These are phyloP conservation scores for Pleodorina starrii DNA, from an alignment of 139 green algal species.

Conservation along the genomic window DNA sequence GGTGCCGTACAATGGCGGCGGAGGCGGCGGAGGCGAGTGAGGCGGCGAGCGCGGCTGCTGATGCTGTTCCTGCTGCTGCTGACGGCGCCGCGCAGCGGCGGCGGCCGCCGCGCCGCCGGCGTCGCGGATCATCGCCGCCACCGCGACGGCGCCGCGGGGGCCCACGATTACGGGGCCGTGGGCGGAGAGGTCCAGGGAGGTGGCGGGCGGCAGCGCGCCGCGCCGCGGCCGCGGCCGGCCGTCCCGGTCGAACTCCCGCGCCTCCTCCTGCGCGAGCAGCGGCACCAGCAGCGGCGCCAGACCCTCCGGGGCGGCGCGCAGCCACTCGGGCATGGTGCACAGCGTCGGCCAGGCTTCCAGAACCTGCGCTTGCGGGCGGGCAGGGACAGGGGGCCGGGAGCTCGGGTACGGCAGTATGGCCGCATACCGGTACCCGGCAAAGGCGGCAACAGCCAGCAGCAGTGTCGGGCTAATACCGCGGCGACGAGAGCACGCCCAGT, in stretches of 20 bases:
- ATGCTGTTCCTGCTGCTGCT: neutral
- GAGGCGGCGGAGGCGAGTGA: neutral
- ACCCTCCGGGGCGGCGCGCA: neutral
- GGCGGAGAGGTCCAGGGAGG: slow-evolving; percentile 14
- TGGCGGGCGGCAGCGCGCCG: neutral
- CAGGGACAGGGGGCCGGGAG: neutral
- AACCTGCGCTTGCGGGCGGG: neutral
- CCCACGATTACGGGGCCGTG: slow-evolving; percentile 40
- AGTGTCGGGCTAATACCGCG: too few species aligned
- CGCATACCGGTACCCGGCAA: too few species aligned
- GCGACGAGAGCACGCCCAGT: too few species aligned
- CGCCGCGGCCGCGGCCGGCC: slow-evolving; percentile 15
- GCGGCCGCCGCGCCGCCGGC: neutral
- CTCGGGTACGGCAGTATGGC: too few species aligned
- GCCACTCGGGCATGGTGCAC: slow-evolving; percentile 42
- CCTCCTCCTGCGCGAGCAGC: slow-evolving; percentile 29
- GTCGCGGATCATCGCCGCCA: slow-evolving; percentile 17
- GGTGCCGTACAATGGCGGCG: slow-evolving; percentile 2
- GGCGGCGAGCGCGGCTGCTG: neutral
- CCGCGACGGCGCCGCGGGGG: neutral
- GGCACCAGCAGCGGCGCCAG: slow-evolving; percentile 38
- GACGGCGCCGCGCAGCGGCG: neutral
- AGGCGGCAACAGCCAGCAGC: too few species aligned
- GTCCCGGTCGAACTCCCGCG: slow-evolving; percentile 36
- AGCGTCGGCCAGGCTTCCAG: slow-evolving; percentile 33